A percentile compares a stretch with the other conserved stretches of the same genome.
Evolutionary conservation across 768 basidiomycete genomes (phyloP).

Genomic region (Candolleomyces eurysporus): DNA sequence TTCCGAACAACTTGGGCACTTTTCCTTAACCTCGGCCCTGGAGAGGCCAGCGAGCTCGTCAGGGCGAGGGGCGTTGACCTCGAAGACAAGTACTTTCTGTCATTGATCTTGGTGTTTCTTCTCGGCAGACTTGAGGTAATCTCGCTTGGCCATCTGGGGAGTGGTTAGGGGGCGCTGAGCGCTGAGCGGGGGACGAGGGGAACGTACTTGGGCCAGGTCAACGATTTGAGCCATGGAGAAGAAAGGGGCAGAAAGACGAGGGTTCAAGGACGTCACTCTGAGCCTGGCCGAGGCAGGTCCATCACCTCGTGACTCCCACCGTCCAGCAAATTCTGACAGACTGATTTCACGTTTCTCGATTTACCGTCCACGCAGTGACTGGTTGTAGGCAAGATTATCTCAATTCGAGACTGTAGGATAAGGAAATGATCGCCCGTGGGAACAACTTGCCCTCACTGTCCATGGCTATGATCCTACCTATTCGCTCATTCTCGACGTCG

Average conservation of each 20-base stretch:
- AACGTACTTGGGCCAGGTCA: conserved; percentile 57
- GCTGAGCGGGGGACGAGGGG: background rate
- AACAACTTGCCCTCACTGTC: no score
- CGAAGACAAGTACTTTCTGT: conserved; percentile 75
- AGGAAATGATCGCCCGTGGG: no score
- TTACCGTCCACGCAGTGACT: no score
- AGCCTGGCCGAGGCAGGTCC: no score
- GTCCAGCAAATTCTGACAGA: no score
- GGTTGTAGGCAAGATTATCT: no score
- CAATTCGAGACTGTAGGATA: no score
- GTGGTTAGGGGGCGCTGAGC: background rate
- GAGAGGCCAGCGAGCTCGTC: conserved; percentile 66
- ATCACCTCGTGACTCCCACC: no score
- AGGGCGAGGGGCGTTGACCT: conserved; percentile 75
- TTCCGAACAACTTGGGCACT: conserved; percentile 98
- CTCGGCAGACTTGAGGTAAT: conserved; percentile 81
- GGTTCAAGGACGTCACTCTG: background rate
- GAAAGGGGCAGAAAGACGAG: conserved; percentile 8
- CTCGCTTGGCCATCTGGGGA: conserved; percentile 89
- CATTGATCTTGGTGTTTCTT: conserved; percentile 82
- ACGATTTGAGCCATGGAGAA: conserved; percentile 57
- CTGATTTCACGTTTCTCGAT: no score
- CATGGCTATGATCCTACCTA: no score
- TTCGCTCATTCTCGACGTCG: background rate
- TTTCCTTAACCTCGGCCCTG: conserved; percentile 61